phyloP scores from a whole-genome alignment of 2,329 filamentous ascomycete genomes.

The Calonectria honghensis region DNA sequence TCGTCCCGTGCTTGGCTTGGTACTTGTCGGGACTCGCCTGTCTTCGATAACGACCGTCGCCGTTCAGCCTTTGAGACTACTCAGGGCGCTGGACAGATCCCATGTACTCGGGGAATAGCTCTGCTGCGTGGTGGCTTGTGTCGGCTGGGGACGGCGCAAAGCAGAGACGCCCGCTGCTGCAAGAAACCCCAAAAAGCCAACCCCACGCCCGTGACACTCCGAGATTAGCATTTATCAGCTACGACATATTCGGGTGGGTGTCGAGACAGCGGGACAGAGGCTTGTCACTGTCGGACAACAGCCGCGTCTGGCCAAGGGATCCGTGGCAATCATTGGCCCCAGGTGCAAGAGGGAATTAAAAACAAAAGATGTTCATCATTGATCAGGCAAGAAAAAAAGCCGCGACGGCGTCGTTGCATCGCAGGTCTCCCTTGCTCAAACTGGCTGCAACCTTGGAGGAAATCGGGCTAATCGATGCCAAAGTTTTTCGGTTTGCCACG shows the following conservation, averaged over 20 bases:
- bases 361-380: not conserved
- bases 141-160: conserved; percentile 47
- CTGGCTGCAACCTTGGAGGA: conserved; percentile 25
- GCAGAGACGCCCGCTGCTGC: conserved; percentile 20
- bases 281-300: conserved; percentile 46
- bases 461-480: conserved; percentile 29
- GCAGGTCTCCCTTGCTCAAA: conserved; percentile 41
- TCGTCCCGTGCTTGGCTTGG: conserved; percentile 31
- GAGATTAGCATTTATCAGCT: conserved; percentile 19
- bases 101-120: conserved; percentile 16
- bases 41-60: conserved; percentile 34
- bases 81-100: conserved; percentile 33
- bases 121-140: conserved; percentile 40
- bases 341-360: conserved; percentile 34
- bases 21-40: conserved; percentile 39
- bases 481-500: conserved; percentile 37
- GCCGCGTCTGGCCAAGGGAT: conserved; percentile 35
- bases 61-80: conserved; percentile 43
- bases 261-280: conserved; percentile 33
- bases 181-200: conserved; percentile 12
- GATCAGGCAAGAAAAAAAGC: conserved; percentile 2
- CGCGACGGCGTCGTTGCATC: conserved; percentile 46
- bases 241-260: conserved; percentile 22
- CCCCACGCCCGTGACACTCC: conserved; percentile 22
- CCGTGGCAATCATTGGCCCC: conserved; percentile 45